Base-by-base conservation (phyloP, 139 green algal species). In the Coelastrella sp. region DNA sequence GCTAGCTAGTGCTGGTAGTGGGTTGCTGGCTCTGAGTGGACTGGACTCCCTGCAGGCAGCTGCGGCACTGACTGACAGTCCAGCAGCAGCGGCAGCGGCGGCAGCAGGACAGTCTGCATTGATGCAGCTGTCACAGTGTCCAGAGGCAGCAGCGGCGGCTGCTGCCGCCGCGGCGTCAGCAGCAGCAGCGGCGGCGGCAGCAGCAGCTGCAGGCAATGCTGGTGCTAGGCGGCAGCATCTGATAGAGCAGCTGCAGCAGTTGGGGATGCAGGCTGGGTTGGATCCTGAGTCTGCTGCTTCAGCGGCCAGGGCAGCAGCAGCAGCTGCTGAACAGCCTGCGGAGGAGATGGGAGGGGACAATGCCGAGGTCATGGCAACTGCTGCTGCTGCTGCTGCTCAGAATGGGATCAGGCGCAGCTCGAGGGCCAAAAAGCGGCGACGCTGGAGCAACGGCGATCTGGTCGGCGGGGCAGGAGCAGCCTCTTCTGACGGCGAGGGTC, bases 201-300 rank as follows among this genome's bases (percentile, higher is more conserved):
- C 84, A 25, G 84, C 84, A 6, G 84, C 57, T 60, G 56, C 24
- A 7, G 63, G 35, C 17, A 58, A 56, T 56, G 84, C 27, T 22
- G 24, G 8, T 56, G 61, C 58, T 11, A 20, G 82, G 15, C 70
- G 70, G 7, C 72, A 57, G 56, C 72, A 82, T 24, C 58, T 82
- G 65, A 59, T 82, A n/a, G 68, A 83, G 84, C 84, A 83, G 84
- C 72, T 89, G 57, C 35, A 89, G 84, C 49, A 89, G 84, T 14
- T 83, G 56, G 70, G 84, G 0, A 25, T 82, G 84, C 70, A 83
- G 70, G 70, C 72, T 12, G 84, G 84, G 19, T 14, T 89, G 22
- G 84, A 82, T 25, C 70, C 72, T 14, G 49, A 59, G 79, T 70
- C 84, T 89, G 84, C 70, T 82, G 84, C 82, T 22, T 35, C 82